Conservation (phyloP, 345 rosid genomes). For the Syzygium grande region DNA sequence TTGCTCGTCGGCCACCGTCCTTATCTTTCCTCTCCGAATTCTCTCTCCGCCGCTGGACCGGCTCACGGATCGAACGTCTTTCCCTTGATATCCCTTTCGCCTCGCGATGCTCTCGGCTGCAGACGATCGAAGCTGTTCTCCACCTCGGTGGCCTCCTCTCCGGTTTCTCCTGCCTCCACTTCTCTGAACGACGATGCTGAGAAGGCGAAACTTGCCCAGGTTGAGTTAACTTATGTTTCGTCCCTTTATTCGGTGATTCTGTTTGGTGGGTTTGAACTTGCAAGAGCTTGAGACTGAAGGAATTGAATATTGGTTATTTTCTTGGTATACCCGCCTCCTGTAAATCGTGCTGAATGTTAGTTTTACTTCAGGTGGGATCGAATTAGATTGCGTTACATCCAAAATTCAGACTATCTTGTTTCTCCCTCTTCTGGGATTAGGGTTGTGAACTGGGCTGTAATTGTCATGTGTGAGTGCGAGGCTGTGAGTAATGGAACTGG, state of each 20-base stretch:
- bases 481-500: background rate
- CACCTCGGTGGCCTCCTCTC: constrained; percentile 7
- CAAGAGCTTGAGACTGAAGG: background rate
- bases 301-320: background rate
- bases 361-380: background rate
- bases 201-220: constrained; percentile 44
- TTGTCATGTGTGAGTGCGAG: background rate
- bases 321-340: background rate
- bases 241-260: background rate
- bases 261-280: background rate
- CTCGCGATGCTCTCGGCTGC: constrained; percentile 6
- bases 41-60: constrained; percentile 2
- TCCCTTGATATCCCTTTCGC: background rate
- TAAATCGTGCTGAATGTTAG: background rate
- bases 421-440: background rate
- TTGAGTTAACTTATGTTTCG: background rate
- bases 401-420: background rate
- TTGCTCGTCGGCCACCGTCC: background rate
- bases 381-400: background rate
- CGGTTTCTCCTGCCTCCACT: constrained; percentile 14
- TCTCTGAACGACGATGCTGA: constrained; percentile 21
- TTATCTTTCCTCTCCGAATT: background rate
- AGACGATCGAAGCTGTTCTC: constrained; percentile 1
- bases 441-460: background rate
- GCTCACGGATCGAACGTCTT: background rate